Evolutionary conservation across 202 grass and related monocot species (phyloP), one percentile per base, ranked within the genome.

Genomic region (Eragrostis tef): DNA sequence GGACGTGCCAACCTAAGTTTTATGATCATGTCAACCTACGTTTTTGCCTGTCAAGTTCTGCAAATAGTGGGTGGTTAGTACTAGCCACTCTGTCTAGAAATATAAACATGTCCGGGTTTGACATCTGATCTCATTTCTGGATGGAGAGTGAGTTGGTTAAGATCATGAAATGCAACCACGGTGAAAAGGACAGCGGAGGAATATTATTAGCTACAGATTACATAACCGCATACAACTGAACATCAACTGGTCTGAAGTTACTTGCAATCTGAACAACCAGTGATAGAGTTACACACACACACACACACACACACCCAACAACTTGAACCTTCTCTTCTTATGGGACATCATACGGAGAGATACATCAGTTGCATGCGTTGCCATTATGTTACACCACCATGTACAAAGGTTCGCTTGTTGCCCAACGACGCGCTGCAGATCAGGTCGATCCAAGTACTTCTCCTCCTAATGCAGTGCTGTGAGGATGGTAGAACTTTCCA

Each of bases 401-500:
- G 22, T 56, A 79, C 79, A 86, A 21, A 72, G 50, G 21, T 49
- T n/a, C 19, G 16, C 57, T 50, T 68, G 34, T 39, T 39, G 29
- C 45, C 25, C 71, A 80, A 39, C 67, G 17, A 72, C 43, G 5
- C 50, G 2, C 21, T 22, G 57, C 11, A 59, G 22, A 59, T 59
- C 57, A 70, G 65, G 78, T 16, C 25, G 65, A 77, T 12, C 45
- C 7, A 26, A 20, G 24, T n/a, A n/a, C n/a, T n/a, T 39, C 34
- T 2, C 34, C 34, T 39, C 34, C 34, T 39, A 39, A 39, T 39
- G 34, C 34, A 39, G 34, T 79, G 90, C 86, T 69, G 88, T 82
- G 58, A 98, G 81, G 21, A 91, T 56, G 6, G 86, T 73, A 21
- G 94, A 86, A 9, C 92, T 90, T 80, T 98, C 95, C 79, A 94